A percentile compares a stretch with the other conserved stretches of the same genome.
Conservation (phyloP, 2,329 filamentous ascomycete genomes). For the Malbranchea zuffiana region DNA sequence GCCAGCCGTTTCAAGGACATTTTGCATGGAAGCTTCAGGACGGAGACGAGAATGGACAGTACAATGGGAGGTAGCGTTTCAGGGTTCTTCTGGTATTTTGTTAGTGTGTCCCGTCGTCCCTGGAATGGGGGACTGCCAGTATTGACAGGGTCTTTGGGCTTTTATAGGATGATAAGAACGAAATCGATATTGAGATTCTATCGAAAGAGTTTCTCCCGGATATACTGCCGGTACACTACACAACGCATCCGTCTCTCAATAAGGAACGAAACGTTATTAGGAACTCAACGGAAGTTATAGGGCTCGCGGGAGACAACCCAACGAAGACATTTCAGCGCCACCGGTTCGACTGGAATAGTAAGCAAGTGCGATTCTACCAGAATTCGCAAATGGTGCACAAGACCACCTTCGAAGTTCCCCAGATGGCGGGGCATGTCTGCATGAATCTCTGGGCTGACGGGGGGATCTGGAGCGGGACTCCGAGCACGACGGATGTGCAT, state of each 20-base stretch:
- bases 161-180: slow-evolving; percentile 20
- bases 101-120: slow-evolving; percentile 11
- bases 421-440: slow-evolving; percentile 17
- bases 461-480: slow-evolving; percentile 20
- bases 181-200: slow-evolving; percentile 23
- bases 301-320: slow-evolving; percentile 13
- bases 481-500: slow-evolving; percentile 20
- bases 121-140: neutral
- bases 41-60: slow-evolving; percentile 20
- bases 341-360: slow-evolving; percentile 21
- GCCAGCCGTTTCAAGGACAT: slow-evolving; percentile 18
- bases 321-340: slow-evolving; percentile 17
- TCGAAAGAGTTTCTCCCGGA: slow-evolving; percentile 18
- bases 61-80: slow-evolving; percentile 20
- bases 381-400: slow-evolving; percentile 17
- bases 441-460: slow-evolving; percentile 25
- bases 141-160: neutral
- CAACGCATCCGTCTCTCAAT: slow-evolving; percentile 20
- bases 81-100: slow-evolving; percentile 25
- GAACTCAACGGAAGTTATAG: slow-evolving; percentile 19
- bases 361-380: slow-evolving; percentile 20
- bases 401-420: slow-evolving; percentile 15
- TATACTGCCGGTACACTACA: slow-evolving; percentile 21
- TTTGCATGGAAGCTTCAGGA: slow-evolving; percentile 20
- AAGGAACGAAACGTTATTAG: slow-evolving; percentile 15